Conservation (phyloP, 2,329 filamentous ascomycete genomes). For the Botrytis medusae region DNA sequence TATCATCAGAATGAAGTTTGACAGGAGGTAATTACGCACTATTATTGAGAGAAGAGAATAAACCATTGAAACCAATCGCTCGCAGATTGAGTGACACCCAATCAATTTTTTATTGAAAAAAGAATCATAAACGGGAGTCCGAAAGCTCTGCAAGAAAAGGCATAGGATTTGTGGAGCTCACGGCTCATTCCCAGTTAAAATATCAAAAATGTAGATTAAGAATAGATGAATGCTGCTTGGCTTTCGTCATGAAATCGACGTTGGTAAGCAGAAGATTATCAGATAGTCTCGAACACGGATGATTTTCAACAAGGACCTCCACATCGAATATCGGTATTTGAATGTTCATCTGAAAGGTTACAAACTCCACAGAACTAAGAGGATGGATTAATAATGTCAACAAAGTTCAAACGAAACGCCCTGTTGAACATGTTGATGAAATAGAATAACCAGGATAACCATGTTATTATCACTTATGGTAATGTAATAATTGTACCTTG, state of each 20-base stretch:
- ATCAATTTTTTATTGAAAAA: background rate
- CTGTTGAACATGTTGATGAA: background rate
- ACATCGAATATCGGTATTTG: background rate
- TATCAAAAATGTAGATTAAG: background rate
- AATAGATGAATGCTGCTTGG: background rate
- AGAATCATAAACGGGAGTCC: background rate
- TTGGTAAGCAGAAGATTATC: constrained; percentile 1
- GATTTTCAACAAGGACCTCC: background rate
- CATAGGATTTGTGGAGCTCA: background rate
- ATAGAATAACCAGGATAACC: background rate
- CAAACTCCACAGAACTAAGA: background rate
- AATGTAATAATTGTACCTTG: background rate
- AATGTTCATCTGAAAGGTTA: background rate
- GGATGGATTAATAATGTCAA: background rate
- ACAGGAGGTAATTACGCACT: background rate
- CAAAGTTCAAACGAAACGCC: background rate
- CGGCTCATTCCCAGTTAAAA: background rate
- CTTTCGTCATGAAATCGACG: background rate
- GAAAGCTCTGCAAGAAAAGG: background rate
- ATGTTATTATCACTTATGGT: background rate
- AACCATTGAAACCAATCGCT: background rate
- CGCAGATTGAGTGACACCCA: background rate
- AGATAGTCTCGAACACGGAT: background rate
- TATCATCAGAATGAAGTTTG: background rate
- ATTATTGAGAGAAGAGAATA: background rate